phyloP scores from a whole-genome alignment of 805 yeast species.

The Cyberlindnera meyerae region DNA sequence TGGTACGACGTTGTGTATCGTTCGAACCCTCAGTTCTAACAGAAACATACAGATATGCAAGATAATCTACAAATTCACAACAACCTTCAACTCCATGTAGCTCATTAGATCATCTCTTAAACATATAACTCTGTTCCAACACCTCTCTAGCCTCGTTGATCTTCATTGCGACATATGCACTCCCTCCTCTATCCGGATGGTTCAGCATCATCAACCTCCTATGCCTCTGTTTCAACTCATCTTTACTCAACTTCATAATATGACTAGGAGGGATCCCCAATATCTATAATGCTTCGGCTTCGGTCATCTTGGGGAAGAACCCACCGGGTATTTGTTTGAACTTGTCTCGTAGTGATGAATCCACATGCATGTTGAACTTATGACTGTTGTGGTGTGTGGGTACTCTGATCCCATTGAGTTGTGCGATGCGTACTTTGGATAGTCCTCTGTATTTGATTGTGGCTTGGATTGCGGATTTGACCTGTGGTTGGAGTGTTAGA shows the following conservation, averaged over 20 bases:
- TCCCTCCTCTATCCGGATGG: constrained; percentile 90
- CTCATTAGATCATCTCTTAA: constrained; percentile 19
- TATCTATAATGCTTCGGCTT: constrained; percentile 64
- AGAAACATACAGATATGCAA: too few relatives aligned
- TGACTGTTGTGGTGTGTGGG: constrained; percentile 7
- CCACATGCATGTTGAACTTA: constrained; percentile 13
- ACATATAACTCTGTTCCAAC: constrained; percentile 57
- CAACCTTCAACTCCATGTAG: background rate
- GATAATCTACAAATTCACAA: too few relatives aligned
- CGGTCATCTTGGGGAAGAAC: constrained; percentile 59
- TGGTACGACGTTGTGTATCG: too few relatives aligned
- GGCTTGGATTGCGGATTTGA: constrained; percentile 35
- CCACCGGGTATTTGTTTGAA: constrained; percentile 52
- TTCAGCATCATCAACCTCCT: constrained; percentile 72
- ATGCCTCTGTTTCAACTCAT: constrained; percentile 63
- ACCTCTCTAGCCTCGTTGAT: constrained; percentile 83
- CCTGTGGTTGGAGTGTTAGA: too few relatives aligned
- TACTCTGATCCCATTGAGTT: constrained; percentile 33
- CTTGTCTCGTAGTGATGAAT: constrained; percentile 20
- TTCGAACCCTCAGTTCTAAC: too few relatives aligned
- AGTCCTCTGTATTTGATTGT: constrained; percentile 26
- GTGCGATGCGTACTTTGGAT: constrained; percentile 35
- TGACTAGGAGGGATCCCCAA: constrained; percentile 54
- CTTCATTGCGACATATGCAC: constrained; percentile 75
- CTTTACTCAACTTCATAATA: constrained; percentile 42